Conservation (phyloP, 2,329 filamentous ascomycete species). For the Dendrostoma leiphaemia region DNA sequence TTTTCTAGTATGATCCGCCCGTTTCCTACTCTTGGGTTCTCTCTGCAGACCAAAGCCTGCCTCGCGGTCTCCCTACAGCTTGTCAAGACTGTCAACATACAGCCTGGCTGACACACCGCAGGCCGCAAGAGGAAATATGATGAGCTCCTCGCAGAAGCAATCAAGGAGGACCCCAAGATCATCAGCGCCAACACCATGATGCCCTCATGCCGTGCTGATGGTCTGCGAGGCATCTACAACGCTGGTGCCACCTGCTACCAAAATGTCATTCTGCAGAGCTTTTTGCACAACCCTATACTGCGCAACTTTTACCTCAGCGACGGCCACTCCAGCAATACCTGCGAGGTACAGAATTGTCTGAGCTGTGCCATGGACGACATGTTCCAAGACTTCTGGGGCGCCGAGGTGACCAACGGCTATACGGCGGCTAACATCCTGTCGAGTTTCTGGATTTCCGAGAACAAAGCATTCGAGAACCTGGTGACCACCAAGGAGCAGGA, state of each 20-base stretch:
- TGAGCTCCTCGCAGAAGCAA: conserved; percentile 63
- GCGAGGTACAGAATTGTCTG: conserved; percentile 60
- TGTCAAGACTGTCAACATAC: neutral
- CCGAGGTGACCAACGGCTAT: conserved; percentile 83
- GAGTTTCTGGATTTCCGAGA: conserved; percentile 85
- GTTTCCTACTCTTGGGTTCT: neutral
- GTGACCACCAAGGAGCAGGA: conserved; percentile 95
- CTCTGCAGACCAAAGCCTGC: neutral
- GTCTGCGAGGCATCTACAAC: conserved; percentile 90
- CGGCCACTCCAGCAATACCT: conserved; percentile 78
- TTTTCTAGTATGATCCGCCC: conserved; percentile 54
- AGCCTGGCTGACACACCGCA: conserved; percentile 26
- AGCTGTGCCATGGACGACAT: conserved; percentile 72
- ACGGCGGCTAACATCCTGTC: conserved; percentile 86
- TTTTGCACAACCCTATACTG: conserved; percentile 90
- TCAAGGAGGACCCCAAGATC: conserved; percentile 72
- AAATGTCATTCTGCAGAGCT: conserved; percentile 89
- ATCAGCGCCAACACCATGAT: conserved; percentile 75
- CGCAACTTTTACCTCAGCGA: conserved; percentile 91
- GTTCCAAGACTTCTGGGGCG: conserved; percentile 68
- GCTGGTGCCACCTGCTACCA: conserved; percentile 99
- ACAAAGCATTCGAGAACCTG: conserved; percentile 67
- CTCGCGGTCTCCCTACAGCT: too few relatives aligned
- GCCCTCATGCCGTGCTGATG: conserved; percentile 81
- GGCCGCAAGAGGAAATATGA: conserved; percentile 74